A percentile compares a stretch with the other conserved stretches of the same genome.
Conservation (phyloP, 192 early-diverging fungal species). For the Coemansia sp. region DNA sequence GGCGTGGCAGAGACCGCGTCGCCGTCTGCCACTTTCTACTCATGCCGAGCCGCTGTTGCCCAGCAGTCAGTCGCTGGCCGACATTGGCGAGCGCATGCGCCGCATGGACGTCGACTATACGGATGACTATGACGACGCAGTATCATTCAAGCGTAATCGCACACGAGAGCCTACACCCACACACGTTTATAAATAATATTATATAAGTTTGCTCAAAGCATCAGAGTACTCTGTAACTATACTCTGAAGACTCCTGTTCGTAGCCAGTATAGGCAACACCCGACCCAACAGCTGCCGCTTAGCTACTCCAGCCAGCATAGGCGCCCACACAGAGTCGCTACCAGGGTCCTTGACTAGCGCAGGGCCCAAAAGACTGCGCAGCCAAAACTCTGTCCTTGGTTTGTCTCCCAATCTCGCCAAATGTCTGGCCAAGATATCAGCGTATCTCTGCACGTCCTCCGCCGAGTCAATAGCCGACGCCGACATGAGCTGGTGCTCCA, state of each 20-base stretch:
- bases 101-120: conserved; percentile 27
- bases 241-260: conserved; percentile 67
- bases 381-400: conserved; percentile 27
- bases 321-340: conserved; percentile 3
- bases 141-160: conserved; percentile 45
- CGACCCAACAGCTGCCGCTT: conserved; percentile 70
- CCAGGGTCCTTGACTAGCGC: conserved; percentile 10
- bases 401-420: conserved; percentile 20
- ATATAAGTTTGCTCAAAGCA: conserved; percentile 15
- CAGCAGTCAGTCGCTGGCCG: conserved; percentile 16
- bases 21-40: too few species aligned
- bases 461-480: conserved; percentile 17
- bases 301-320: conserved; percentile 50
- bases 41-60: too few species aligned
- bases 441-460: conserved; percentile 32
- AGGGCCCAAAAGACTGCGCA: conserved; percentile 48
- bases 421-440: conserved; percentile 19
- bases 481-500: conserved; percentile 42
- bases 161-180: conserved; percentile 45
- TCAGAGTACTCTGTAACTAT: conserved; percentile 62
- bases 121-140: conserved; percentile 5
- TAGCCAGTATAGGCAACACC: conserved; percentile 69
- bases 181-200: conserved; percentile 15
- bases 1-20: background rate
- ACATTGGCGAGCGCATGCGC: conserved; percentile 51